Conservation (phyloP, 305 asterid species). For the Fraxinus velutina region DNA sequence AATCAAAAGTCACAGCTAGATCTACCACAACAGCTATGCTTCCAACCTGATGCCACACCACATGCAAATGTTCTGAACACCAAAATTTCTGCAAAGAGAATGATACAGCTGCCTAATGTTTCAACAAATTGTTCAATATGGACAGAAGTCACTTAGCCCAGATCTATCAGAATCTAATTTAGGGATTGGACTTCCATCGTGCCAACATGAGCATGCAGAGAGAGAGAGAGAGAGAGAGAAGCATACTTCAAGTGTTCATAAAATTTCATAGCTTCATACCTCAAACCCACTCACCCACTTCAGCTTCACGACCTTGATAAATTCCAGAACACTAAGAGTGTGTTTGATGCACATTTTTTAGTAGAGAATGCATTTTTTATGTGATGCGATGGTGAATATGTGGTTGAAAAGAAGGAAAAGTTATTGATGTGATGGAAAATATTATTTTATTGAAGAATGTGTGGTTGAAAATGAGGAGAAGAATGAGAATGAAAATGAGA, state of each 20-base stretch:
- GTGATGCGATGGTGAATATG: no score
- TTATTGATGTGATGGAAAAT: no score
- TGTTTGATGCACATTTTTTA: no score
- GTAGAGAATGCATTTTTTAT: no score
- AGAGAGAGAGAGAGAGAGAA: not conserved
- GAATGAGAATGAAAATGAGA: no score
- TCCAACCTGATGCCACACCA: not conserved
- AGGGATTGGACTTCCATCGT: not conserved
- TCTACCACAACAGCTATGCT: not conserved
- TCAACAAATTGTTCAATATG: not conserved
- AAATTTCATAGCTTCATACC: not conserved
- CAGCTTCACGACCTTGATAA: not conserved
- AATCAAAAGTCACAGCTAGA: slow-evolving; percentile 7
- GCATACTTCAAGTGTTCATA: not conserved
- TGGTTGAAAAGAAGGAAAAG: no score
- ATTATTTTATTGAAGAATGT: no score
- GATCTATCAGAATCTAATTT: not conserved
- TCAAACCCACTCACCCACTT: not conserved
- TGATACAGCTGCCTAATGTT: not conserved
- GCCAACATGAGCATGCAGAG: not conserved
- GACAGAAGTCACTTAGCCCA: not conserved
- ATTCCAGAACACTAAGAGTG: not conserved
- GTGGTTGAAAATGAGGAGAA: no score
- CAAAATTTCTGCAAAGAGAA: not conserved
- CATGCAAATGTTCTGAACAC: not conserved